Conservation (phyloP, 371 early-diverging fungal species). For the Mortierella sp. region DNA sequence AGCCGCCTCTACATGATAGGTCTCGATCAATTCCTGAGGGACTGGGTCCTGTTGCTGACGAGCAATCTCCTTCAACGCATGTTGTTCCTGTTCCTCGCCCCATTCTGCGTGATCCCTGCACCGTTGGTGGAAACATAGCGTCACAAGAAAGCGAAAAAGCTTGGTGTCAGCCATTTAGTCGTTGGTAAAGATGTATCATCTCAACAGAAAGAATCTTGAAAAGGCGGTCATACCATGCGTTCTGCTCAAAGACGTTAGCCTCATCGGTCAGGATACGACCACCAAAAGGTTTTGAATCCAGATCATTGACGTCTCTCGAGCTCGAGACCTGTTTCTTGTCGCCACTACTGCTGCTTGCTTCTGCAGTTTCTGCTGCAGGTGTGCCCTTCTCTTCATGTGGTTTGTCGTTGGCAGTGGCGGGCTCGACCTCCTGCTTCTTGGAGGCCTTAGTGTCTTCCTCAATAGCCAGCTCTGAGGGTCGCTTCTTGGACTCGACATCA, state of each 20-base stretch:
- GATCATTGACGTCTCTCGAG: conserved; percentile 41
- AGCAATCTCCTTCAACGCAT: conserved; percentile 46
- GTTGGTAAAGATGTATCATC: too few species aligned
- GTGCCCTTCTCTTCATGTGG: neutral
- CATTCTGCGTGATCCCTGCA: conserved; percentile 87
- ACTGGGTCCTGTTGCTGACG: conserved; percentile 39
- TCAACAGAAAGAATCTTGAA: too few species aligned
- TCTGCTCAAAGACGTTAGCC: conserved; percentile 76
- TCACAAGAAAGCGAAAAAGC: too few species aligned
- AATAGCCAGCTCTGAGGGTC: conserved; percentile 29
- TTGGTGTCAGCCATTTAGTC: too few species aligned
- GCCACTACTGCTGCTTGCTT: neutral
- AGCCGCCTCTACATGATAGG: conserved; percentile 53
- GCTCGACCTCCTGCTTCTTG: conserved; percentile 35
- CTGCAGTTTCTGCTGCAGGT: neutral
- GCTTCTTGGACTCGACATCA: conserved; percentile 17
- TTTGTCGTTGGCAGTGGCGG: conserved; percentile 2
- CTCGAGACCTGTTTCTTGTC: conserved; percentile 55
- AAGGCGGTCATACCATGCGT: conserved; percentile 75
- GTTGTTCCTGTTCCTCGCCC: conserved; percentile 79
- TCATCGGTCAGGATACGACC: conserved; percentile 69
- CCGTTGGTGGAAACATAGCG: too few species aligned
- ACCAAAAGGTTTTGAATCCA: conserved; percentile 69
- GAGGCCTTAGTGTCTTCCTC: conserved; percentile 25
- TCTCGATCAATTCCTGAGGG: conserved; percentile 30